These are phyloP conservation scores for Fusarium nelsonii DNA, from an alignment of 2,329 filamentous ascomycete genomes.

Conservation along the genomic window DNA sequence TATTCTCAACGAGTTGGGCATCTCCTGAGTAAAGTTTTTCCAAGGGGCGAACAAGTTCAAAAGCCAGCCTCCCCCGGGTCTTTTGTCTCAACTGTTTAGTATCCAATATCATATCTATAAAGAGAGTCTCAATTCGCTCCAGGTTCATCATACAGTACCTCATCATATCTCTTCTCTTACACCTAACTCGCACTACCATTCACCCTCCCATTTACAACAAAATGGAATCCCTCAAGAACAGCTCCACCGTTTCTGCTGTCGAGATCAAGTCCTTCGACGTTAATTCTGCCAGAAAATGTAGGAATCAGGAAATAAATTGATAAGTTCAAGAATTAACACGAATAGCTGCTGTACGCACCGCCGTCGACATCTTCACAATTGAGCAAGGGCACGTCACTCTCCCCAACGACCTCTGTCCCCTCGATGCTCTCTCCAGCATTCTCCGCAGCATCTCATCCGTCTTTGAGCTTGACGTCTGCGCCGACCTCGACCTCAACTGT, in stretches of 20 bases:
- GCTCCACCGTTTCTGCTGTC: conserved; percentile 33
- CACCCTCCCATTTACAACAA: conserved; percentile 14
- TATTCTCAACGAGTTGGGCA: conserved; percentile 25
- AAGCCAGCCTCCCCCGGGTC: conserved; percentile 22
- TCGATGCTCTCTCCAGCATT: conserved; percentile 43
- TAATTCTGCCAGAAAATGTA: conserved; percentile 33
- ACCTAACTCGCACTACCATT: background rate
- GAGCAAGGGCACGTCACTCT: conserved; percentile 42
- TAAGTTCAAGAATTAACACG: conserved; percentile 25
- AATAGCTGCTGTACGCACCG: conserved; percentile 42
- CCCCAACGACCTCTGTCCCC: conserved; percentile 43
- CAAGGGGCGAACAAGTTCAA: conserved; percentile 25
- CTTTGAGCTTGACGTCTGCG: conserved; percentile 43
- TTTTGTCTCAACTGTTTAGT: background rate
- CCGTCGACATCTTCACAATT: conserved; percentile 43
- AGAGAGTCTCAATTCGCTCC: background rate
- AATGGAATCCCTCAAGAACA: conserved; percentile 45
- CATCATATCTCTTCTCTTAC: conserved; percentile 2
- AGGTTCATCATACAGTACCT: background rate
- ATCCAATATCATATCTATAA: conserved; percentile 12
- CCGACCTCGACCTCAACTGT: conserved; percentile 44
- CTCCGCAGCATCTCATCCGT: conserved; percentile 40
- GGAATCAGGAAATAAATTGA: background rate
- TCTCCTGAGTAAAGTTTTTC: conserved; percentile 31
- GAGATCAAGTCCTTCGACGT: conserved; percentile 33